Evolutionary conservation across 2,329 filamentous ascomycete species (phyloP).

Genomic region (Alternaria sp.): DNA sequence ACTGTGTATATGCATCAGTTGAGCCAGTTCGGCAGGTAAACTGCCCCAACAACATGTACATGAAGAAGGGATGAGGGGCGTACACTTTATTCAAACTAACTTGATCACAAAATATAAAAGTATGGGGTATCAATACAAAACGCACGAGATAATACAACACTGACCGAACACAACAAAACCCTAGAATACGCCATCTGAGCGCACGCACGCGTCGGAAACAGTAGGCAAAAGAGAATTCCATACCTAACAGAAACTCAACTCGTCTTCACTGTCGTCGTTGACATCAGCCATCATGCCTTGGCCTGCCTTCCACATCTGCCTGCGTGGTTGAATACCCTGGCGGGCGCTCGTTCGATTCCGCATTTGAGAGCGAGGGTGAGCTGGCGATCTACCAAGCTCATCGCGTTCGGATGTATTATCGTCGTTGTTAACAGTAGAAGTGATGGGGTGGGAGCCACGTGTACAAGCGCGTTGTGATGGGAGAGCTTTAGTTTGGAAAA

Average conservation of each 20-base stretch:
- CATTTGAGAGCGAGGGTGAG: background rate
- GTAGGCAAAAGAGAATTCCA: background rate
- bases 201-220: background rate
- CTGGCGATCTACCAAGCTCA: slow-evolving; percentile 26
- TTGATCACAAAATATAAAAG: background rate
- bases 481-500: background rate
- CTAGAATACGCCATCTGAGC: background rate
- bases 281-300: slow-evolving; percentile 6
- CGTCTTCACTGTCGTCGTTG: slow-evolving; percentile 42
- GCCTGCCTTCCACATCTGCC: slow-evolving; percentile 20
- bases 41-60: too few species aligned
- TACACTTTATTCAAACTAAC: background rate
- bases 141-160: background rate
- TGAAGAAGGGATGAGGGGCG: too few species aligned
- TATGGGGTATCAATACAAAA: background rate
- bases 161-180: background rate
- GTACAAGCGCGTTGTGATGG: background rate
- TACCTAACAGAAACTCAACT: slow-evolving; percentile 42
- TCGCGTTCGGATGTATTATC: slow-evolving; percentile 13
- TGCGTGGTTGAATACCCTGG: background rate
- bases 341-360: slow-evolving; percentile 4
- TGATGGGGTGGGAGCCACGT: background rate
- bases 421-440: background rate
- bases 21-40: too few species aligned
- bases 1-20: too few species aligned